Evolutionary conservation across 345 rosid genomes (phyloP), one percentile per base, ranked within the genome.

Genomic region (Turritis glabra): DNA sequence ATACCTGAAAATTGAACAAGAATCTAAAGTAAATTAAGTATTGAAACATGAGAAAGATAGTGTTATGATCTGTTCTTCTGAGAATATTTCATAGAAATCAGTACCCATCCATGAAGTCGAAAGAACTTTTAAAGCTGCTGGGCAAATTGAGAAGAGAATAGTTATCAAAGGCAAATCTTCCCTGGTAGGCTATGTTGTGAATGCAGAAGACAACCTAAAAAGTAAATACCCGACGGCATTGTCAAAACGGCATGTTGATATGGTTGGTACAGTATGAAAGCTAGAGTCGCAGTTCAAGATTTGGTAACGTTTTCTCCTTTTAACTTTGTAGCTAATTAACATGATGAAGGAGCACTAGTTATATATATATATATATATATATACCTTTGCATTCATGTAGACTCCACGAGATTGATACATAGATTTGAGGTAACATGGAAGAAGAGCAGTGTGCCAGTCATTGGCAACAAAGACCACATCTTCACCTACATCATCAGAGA

Each of bases 131-230:
- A 83, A 78, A 92, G 3, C 66, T 54, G 76, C 77, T 80, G 0
- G 99, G 99, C 77, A 95, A 85, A 77, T 85, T 87, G 69, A 95
- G 96, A 67, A 81, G 76, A n/a, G 85, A 27, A 75, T 81, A 95
- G 74, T 95, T 94, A 50, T 84, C 29, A 54, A 87, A 85, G 61
- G 85, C 56, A 76, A 82, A 86, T 82, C 97, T 84, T 63, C 99
- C 99, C 62, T 92, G 99, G 77, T 92, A 95, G 40, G 97, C 93
- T 65, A 92, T 89, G 84, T 95, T 95, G 83, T 95, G 99, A 87
- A 95, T 95, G 87, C 97, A 90, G 67, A 86, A 92, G 60, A 81
- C 96, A 75, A 90, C 96, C 97, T 62, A 5, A 10, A 54, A 37
- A 30, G 18, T 18, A 23, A 35, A 4, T 46, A 52, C 25, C 1